Evolutionary conservation across 306 rosid species (phyloP), one percentile per base, ranked within the genome.

Genomic region (Cucurbita moschata): DNA sequence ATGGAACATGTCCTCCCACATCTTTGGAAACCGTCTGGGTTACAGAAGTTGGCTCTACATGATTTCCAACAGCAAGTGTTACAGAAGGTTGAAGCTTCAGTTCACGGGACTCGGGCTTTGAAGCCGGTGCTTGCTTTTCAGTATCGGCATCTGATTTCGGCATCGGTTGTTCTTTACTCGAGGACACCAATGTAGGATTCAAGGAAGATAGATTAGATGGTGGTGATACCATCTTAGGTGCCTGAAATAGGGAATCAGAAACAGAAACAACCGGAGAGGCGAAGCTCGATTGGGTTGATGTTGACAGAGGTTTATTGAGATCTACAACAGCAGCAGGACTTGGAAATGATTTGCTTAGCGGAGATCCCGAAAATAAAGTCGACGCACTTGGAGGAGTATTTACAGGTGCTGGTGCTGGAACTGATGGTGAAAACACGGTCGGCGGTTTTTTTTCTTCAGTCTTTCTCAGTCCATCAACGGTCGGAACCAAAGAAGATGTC

Each of bases 121-220:
- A 65, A 68, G 79, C 15, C 73, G 62, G 78, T 54, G 7, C 82
- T 66, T 75, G 82, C 16, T 79, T 73, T 44, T 84, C 69, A 76
- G 83, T 72, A 55, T 79, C 83, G 1, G 14, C 47, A 77, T 79
- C 85, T 64, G 82, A 73, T 75, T 79, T 84, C 54, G 71, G 69
- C 59, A 79, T 47, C 15, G 84, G 76, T 68, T 72, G 78, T 79
- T 87, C 86, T 35, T 73, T 51, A 60, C 80, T 84, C 18, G 76
- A 76, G 69, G 82, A 43, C n/a, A 78, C 90, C 5, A 51, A 76
- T 30, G 80, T 72, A 69, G 86, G 62, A 73, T 61, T 78, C 37
- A 47, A 68, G 56, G 83, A 75, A 42, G 79, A 35, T 23, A 53
- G 63, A 72, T 78, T 49, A 70, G 71, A 73, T 15, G 78, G 72